These are phyloP conservation scores for Lactarius sanguifluus DNA, from an alignment of 768 basidiomycete species.

Conservation along the genomic window DNA sequence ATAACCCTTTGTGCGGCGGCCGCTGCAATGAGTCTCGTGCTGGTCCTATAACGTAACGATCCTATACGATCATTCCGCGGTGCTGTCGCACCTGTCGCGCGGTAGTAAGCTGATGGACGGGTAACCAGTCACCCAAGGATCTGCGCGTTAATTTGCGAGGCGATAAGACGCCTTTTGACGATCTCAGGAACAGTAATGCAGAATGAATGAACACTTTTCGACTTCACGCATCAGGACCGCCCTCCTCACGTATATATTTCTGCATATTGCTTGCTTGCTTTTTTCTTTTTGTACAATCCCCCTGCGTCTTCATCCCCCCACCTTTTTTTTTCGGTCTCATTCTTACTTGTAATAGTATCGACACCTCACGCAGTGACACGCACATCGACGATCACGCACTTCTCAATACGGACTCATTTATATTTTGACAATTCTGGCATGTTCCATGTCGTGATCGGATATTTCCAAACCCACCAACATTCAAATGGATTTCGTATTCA, in stretches of 20 bases:
- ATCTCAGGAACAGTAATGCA: not conserved
- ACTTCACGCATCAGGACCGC: not conserved
- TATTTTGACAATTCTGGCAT: not conserved
- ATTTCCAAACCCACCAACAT: not conserved
- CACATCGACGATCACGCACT: not conserved
- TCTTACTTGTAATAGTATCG: not conserved
- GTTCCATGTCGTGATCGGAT: not conserved
- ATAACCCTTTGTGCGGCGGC: constrained; percentile 1
- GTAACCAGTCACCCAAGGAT: not conserved
- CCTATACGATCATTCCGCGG: not conserved
- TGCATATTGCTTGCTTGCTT: not conserved
- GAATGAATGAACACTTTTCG: not conserved
- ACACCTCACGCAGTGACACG: not conserved
- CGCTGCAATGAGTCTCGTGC: not conserved
- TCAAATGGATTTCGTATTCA: not conserved
- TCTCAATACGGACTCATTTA: not conserved
- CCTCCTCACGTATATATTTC: not conserved
- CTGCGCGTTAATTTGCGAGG: not conserved
- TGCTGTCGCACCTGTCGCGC: not conserved
- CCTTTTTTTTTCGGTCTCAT: not conserved
- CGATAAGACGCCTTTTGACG: not conserved
- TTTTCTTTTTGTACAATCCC: not conserved
- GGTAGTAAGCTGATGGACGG: not conserved
- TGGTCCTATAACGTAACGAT: constrained; percentile 2
- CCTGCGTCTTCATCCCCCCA: not conserved